These are phyloP conservation scores for Apiospora arundinis DNA, from an alignment of 2,329 filamentous ascomycete genomes.

Conservation along the genomic window DNA sequence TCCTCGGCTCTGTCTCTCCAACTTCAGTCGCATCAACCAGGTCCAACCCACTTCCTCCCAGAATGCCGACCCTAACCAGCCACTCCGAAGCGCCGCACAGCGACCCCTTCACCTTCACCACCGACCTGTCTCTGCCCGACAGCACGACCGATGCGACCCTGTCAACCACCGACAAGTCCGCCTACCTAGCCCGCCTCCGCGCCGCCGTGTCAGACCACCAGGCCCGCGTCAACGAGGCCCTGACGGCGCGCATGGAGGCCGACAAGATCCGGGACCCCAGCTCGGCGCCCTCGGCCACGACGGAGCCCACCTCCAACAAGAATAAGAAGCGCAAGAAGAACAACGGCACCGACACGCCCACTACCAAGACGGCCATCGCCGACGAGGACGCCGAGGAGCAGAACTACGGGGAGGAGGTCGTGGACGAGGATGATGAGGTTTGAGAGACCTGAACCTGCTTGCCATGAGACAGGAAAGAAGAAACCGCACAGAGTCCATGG, in stretches of 20 bases:
- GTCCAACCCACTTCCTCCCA: background rate
- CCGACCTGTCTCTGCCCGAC: background rate
- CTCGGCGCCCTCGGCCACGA: slow-evolving; percentile 27
- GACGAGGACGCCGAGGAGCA: slow-evolving; percentile 70
- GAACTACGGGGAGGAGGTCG: slow-evolving; percentile 85
- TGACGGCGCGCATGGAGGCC: slow-evolving; percentile 77
- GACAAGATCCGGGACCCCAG: slow-evolving; percentile 62
- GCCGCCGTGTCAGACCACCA: slow-evolving; percentile 65
- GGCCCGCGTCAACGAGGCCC: slow-evolving; percentile 69
- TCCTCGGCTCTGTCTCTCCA: background rate
- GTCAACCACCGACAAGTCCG: slow-evolving; percentile 52
- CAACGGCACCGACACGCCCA: slow-evolving; percentile 29
- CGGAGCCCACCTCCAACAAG: background rate
- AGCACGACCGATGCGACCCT: background rate
- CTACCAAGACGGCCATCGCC: background rate
- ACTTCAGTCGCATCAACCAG: background rate
- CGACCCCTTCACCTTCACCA: slow-evolving; percentile 1
- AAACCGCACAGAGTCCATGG: background rate
- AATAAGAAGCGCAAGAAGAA: slow-evolving; percentile 40
- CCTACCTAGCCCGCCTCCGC: slow-evolving; percentile 66
- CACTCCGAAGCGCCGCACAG: slow-evolving; percentile 10
- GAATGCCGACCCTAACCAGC: slow-evolving; percentile 5
- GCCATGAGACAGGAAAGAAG: background rate
- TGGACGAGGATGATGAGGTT: slow-evolving; percentile 59
- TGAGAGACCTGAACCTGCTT: background rate